Conservation (phyloP, 176 grass and related monocot genomes). For the Lolium rigidum region DNA sequence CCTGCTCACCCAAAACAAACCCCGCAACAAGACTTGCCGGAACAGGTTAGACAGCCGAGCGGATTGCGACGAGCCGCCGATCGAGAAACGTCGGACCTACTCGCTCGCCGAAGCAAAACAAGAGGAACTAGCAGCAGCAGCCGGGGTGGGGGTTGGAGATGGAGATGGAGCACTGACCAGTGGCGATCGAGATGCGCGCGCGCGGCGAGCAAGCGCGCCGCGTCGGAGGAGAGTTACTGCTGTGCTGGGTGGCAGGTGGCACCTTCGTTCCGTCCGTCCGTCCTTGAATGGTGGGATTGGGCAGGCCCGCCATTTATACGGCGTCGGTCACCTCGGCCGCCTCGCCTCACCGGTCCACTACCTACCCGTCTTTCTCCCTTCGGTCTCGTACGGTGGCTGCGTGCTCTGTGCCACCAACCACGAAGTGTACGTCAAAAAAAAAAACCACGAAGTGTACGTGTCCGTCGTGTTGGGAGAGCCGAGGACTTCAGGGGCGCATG, state of each 20-base stretch:
- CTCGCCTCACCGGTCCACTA: constrained; percentile 34
- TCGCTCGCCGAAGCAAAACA: constrained; percentile 18
- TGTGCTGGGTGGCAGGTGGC: not conserved
- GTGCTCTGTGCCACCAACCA: constrained; percentile 48
- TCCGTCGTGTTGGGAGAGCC: not conserved
- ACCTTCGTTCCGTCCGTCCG: not conserved
- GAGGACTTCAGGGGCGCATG: too few species aligned
- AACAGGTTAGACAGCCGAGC: not conserved
- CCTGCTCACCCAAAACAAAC: not conserved
- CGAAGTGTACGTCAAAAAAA: not conserved
- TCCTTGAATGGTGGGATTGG: constrained; percentile 13
- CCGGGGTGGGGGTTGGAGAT: not conserved
- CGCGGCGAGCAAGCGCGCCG: constrained; percentile 1
- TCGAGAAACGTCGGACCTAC: constrained; percentile 2
- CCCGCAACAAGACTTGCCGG: not conserved
- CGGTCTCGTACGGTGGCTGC: constrained; percentile 3
- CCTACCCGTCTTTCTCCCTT: constrained; percentile 35
- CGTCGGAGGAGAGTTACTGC: not conserved
- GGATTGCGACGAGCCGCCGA: not conserved
- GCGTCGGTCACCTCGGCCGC: constrained; percentile 21
- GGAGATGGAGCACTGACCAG: constrained; percentile 37
- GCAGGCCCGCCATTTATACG: constrained; percentile 42
- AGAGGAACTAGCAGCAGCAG: too few species aligned
- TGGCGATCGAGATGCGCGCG: constrained; percentile 20
- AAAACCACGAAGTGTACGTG: constrained; percentile 12